These are phyloP conservation scores for Closterium sp. DNA, from an alignment of 139 green algal genomes.

Conservation along the genomic window DNA sequence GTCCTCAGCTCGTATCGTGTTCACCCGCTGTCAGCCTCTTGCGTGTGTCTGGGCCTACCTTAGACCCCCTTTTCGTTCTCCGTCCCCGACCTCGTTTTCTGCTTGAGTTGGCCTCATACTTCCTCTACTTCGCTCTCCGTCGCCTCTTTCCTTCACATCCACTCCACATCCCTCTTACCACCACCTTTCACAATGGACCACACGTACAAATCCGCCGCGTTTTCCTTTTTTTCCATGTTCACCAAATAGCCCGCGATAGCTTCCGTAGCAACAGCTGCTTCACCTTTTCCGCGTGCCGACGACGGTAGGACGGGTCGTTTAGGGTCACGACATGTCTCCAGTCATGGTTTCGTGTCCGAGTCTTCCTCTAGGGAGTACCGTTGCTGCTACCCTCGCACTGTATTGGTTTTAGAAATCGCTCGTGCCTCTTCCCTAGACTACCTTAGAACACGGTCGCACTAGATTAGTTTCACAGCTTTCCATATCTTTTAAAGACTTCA, in stretches of 20 bases:
- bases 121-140: neutral
- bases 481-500: neutral
- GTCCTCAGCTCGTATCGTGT: no score
- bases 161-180: neutral
- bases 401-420: neutral
- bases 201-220: neutral
- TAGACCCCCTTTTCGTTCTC: no score
- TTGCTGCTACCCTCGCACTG: neutral
- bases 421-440: neutral
- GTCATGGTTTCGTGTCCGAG: neutral
- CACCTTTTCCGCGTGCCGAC: neutral
- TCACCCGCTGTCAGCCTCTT: no score
- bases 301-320: neutral
- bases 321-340: neutral
- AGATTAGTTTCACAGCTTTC: no score
- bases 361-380: neutral
- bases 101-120: neutral
- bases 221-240: neutral
- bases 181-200: neutral
- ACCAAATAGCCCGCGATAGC: neutral
- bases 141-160: neutral
- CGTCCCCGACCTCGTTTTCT: no score
- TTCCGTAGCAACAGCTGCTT: neutral
- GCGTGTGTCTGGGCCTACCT: no score
- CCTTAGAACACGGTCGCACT: neutral